A percentile compares a stretch with the other conserved stretches of the same genome.
Conservation (phyloP, 2,329 filamentous ascomycete species). For the Magnaporthales sp. region DNA sequence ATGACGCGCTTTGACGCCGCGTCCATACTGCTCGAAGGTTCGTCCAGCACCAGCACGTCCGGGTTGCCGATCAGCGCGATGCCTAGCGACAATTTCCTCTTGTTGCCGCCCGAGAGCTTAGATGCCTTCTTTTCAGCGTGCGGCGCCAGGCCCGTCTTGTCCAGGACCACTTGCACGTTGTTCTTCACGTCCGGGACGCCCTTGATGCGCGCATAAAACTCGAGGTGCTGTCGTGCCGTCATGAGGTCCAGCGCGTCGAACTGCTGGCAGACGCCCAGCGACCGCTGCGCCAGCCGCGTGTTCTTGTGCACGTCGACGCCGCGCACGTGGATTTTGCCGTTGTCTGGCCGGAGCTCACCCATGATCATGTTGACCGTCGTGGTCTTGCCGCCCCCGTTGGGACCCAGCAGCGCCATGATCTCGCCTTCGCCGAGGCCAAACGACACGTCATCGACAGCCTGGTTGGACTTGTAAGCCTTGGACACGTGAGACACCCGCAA, state of each 20-base stretch:
- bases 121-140: slow-evolving; percentile 69
- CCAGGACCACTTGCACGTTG: slow-evolving; percentile 69
- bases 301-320: slow-evolving; percentile 64
- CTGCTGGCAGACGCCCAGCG: slow-evolving; percentile 87
- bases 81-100: slow-evolving; percentile 81
- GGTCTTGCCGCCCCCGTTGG: slow-evolving; percentile 86
- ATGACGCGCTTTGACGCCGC: slow-evolving; percentile 85
- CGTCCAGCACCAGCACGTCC: slow-evolving; percentile 77
- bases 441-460: slow-evolving; percentile 77
- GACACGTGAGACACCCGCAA: slow-evolving; percentile 73
- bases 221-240: slow-evolving; percentile 79
- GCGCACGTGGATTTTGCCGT: slow-evolving; percentile 77
- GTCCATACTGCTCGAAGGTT: slow-evolving; percentile 83
- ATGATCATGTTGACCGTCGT: slow-evolving; percentile 84
- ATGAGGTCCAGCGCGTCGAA: slow-evolving; percentile 83
- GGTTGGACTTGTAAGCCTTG: slow-evolving; percentile 67
- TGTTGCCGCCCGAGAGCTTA: slow-evolving; percentile 82
- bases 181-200: slow-evolving; percentile 67
- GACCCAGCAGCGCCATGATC: slow-evolving; percentile 81
- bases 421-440: slow-evolving; percentile 75
- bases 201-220: slow-evolving; percentile 78
- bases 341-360: slow-evolving; percentile 68
- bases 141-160: slow-evolving; percentile 65
- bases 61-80: slow-evolving; percentile 93
- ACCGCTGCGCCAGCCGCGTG: slow-evolving; percentile 61